Base-by-base conservation (phyloP, 2,329 filamentous ascomycete genomes). In the Clonostachys sp. region DNA sequence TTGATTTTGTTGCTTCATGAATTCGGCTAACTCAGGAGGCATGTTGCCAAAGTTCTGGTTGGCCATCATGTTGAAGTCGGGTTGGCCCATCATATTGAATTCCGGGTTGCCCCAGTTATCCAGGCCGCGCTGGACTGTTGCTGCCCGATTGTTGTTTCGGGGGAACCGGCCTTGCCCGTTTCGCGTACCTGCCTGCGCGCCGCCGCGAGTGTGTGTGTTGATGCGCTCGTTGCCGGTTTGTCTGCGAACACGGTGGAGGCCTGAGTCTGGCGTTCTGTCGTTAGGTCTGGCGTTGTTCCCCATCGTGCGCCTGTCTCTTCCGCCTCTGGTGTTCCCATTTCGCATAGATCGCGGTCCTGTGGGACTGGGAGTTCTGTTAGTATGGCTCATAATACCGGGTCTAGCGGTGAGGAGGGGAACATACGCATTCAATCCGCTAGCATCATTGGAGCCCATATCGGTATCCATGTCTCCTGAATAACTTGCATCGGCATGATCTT, bases 261-360 rank as follows among this genome's bases (percentile, higher is more conserved):
- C 79, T n/a, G 78, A 77, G 56, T 96, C 91, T 55, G 75, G 74
- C 35, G 78, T 75, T 52, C 92, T 84, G 58, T 95, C 89, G 81
- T 96, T 84, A 13, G 84, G 83, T 59, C 89, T 89, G 62, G 86
- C 84, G 61, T 95, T 80, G 56, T 96, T 90, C 44, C 90, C 89
- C 48, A 96, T 76, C 75, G 96, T 84, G 51, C 89, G 83, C 64
- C 90, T 91, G 50, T 88, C 87, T 55, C 89, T 83, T 47, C 81
- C 78, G 47, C 77, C 73, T 48, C 78, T 68, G 46, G 63, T 62
- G 57, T 72, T 80, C 45, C 81, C 81, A 63, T 87, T 89, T 60
- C 94, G 87, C 91, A 97, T 96, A 34, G 91, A 91, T 65, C 91
- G 94, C 16, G 94, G 94, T 48, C 92, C 94, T 45, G 91, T 97